These are phyloP conservation scores for Aspergillus tanneri DNA, from an alignment of 2,329 filamentous ascomycete species.

Conservation along the genomic window DNA sequence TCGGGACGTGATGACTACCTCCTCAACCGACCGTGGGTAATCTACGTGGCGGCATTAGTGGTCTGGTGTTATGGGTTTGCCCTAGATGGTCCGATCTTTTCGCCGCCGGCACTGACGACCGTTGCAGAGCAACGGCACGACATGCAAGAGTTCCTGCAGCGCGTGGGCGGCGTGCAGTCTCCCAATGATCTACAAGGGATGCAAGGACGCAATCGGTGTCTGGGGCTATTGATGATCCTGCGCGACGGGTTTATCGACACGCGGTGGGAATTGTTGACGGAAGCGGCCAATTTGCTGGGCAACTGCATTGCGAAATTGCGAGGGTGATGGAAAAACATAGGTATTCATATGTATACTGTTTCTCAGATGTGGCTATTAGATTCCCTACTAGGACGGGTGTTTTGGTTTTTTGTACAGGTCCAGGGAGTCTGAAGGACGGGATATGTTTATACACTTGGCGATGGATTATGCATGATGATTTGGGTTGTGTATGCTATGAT, in stretches of 20 bases:
- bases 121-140: conserved; percentile 68
- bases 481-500: conserved; percentile 4
- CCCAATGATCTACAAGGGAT: conserved; percentile 75
- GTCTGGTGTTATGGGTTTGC: conserved; percentile 96
- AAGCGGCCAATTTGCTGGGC: conserved; percentile 74
- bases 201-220: conserved; percentile 76
- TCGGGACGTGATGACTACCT: conserved; percentile 83
- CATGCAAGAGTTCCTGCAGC: conserved; percentile 75
- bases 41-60: conserved; percentile 88
- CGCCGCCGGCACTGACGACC: conserved; percentile 53
- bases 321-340: too few species aligned
- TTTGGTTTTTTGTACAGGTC: not conserved
- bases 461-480: not conserved
- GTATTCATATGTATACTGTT: too few species aligned
- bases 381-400: too few species aligned
- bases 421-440: not conserved
- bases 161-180: conserved; percentile 67
- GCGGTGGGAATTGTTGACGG: conserved; percentile 87
- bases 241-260: conserved; percentile 78
- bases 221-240: conserved; percentile 77
- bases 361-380: too few species aligned
- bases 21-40: conserved; percentile 88
- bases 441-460: not conserved
- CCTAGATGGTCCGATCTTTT: conserved; percentile 71
- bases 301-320: conserved; percentile 71